Base-by-base conservation (phyloP, 1,139 yeast genomes). In the Hansenula anomala region DNA sequence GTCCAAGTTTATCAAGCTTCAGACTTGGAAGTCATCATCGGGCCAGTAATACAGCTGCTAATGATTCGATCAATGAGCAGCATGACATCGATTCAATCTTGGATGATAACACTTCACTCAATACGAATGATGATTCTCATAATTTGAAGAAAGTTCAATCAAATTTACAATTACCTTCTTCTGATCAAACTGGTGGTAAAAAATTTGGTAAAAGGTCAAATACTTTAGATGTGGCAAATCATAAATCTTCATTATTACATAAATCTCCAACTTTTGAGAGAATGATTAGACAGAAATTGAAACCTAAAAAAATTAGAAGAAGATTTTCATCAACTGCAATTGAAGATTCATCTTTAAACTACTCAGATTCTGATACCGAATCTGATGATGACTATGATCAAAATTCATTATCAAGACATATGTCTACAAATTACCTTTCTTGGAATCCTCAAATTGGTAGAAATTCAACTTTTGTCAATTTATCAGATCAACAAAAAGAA, bases 361-460 rank as follows among this genome's bases (percentile, higher is more conserved):
- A n/a, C 9, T 20, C 43, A 14, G 50, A 43, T 7, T 44, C 51
- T 12, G 52, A 49, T 20, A 48, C 48, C 4, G 59, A 56, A 32
- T 52, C 48, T 19, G 56, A 50, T 13, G 51, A 51, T 25, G 44
- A 47, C 17, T 30, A 30, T 19, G 46, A 36, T 12, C 37, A 46
- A 11, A 39, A 41, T 34, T 41, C 44, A 14, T 26, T 51, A 24
- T 36, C 41, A 13, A 52, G 64, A 39, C 52, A 54, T 10, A 74
- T 73, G 74, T 74, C 80, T 40, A 65, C 80, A 1, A 72, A 69
- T 47, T 92, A 90, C 54, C 67, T 92, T 30, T 88, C 97, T 0
- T 90, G 95, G 90, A 75, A 75, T 22, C 97, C 98, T 0, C 88
- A 61, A 8, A 75, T 94, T 35, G 98, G 97, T n/a, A 75, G 97